These are phyloP conservation scores for Eucommia ulmoides DNA, from an alignment of 257 asterid species.

Conservation along the genomic window DNA sequence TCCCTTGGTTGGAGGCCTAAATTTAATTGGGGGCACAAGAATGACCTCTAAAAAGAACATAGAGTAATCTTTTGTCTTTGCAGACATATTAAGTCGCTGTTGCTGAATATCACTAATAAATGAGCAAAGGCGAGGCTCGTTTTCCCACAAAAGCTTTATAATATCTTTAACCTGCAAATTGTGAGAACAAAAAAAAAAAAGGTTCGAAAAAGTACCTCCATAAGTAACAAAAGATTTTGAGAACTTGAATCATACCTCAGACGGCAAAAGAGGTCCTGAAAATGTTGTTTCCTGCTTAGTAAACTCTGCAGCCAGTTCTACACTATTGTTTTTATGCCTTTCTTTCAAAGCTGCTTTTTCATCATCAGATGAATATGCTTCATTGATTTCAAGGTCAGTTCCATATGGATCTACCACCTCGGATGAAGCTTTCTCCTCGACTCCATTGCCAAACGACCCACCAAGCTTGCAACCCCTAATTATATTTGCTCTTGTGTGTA, in stretches of 20 bases:
- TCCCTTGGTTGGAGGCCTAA: constrained; percentile 80
- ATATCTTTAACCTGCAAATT: constrained; percentile 56
- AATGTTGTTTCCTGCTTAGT: constrained; percentile 18
- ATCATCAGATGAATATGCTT: constrained; percentile 28
- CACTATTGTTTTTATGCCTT: constrained; percentile 12
- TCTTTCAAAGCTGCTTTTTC: constrained; percentile 20
- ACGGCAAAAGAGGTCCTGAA: constrained; percentile 64
- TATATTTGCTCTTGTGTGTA: constrained; percentile 23
- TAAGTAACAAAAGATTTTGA: too few species aligned
- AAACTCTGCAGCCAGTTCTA: constrained; percentile 16
- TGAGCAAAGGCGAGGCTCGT: constrained; percentile 66
- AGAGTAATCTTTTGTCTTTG: constrained; percentile 28
- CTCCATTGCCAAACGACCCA: constrained; percentile 23
- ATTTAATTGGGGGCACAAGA: constrained; percentile 77
- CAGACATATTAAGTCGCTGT: constrained; percentile 23
- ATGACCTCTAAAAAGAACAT: constrained; percentile 72
- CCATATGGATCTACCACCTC: constrained; percentile 66
- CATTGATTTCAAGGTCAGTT: too few species aligned
- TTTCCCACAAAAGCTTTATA: constrained; percentile 70
- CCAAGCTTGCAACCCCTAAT: constrained; percentile 27
- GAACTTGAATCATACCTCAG: too few species aligned
- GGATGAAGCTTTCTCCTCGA: constrained; percentile 34
- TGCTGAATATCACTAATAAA: constrained; percentile 63
- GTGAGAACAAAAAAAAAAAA: constrained; percentile 16
- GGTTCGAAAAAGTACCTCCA: too few species aligned